Evolutionary conservation across 176 grass and related monocot species (phyloP).

Genomic region (Oryza punctata): DNA sequence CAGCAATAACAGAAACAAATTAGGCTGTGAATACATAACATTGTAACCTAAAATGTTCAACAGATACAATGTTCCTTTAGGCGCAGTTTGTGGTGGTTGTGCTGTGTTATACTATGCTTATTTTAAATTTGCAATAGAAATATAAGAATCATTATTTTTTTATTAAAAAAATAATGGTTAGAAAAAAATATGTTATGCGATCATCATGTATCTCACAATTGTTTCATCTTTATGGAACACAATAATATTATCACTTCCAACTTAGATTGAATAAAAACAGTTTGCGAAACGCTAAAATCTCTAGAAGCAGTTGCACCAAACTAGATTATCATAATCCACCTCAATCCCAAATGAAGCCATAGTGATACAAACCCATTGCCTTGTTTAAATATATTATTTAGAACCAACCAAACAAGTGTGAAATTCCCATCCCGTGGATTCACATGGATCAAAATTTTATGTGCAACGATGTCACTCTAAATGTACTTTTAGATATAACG

Average conservation of each 20-base stretch:
- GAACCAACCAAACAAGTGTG: constrained; percentile 5
- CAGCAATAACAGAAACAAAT: constrained; percentile 17
- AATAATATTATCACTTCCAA: background rate
- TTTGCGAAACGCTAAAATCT: background rate
- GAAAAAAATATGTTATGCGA: background rate
- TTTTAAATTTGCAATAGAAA: background rate
- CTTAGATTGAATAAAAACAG: background rate
- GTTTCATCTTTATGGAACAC: background rate
- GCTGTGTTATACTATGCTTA: background rate
- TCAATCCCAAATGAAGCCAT: background rate
- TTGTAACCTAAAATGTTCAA: background rate
- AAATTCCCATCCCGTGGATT: background rate
- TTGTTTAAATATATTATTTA: constrained; percentile 14
- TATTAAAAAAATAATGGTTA: background rate
- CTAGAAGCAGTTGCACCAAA: too few species aligned
- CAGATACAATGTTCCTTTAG: constrained; percentile 12
- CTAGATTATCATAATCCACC: background rate
- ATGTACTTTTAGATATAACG: constrained; percentile 14
- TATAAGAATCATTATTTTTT: background rate
- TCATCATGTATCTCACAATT: background rate
- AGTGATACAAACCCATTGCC: constrained; percentile 3
- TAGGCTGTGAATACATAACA: constrained; percentile 17
- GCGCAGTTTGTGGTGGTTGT: background rate
- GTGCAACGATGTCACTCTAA: background rate
- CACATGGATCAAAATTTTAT: constrained; percentile 20